Conservation (phyloP, 345 rosid species). For the Corchorus olitorius region DNA sequence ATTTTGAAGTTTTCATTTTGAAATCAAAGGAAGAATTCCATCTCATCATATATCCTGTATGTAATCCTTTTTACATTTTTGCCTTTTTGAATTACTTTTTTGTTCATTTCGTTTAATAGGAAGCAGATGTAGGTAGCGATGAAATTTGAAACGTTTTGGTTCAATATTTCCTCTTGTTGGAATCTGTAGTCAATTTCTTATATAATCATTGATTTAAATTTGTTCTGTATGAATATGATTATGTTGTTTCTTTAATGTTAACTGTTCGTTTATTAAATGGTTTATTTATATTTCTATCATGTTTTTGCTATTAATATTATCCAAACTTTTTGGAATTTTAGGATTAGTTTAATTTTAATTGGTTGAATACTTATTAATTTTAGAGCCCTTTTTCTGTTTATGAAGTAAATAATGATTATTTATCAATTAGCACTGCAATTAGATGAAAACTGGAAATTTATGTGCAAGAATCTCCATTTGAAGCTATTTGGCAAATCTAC, state of each 20-base stretch:
- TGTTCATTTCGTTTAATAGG: neutral
- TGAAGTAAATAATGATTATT: neutral
- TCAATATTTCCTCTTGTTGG: neutral
- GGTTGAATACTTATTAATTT: neutral
- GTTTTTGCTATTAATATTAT: neutral
- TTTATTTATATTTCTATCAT: neutral
- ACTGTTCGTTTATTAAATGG: neutral
- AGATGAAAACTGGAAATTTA: neutral
- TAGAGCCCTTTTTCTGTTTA: constrained; percentile 3
- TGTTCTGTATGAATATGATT: neutral
- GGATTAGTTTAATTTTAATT: neutral
- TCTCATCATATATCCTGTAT: neutral
- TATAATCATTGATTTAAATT: neutral
- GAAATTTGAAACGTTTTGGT: neutral
- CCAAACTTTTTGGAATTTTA: neutral
- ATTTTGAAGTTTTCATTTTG: neutral
- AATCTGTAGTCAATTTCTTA: neutral
- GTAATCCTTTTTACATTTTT: neutral
- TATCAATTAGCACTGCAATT: neutral
- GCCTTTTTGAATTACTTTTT: too few species aligned
- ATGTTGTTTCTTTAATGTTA: neutral
- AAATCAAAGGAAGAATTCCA: neutral
- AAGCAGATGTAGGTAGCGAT: neutral
- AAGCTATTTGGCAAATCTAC: neutral
- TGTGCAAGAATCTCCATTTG: neutral